Base-by-base conservation (phyloP, 2,329 filamentous ascomycete species). In the Aaosphaeria arxii region DNA sequence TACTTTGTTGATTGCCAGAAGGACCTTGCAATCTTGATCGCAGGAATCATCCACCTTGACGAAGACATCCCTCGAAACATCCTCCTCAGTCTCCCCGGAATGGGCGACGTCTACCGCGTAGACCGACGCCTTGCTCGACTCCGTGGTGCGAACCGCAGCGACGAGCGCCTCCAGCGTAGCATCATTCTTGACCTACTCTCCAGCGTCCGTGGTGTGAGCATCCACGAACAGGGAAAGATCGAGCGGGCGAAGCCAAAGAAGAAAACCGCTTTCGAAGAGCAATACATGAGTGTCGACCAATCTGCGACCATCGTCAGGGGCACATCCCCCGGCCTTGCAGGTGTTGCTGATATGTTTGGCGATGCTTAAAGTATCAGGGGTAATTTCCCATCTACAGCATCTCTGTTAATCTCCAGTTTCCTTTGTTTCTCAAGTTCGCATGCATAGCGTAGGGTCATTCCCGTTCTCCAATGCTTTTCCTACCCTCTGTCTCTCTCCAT, bases 1-100 rank as follows among this genome's bases (percentile, higher is more conserved):
- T 96, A 97, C 70, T 99, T 97, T 70, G 91, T 96, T 32, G 94
- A 99, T 58, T 83, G 95, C 53, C 94, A 99, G 63, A 92, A 91
- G 66, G 91, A 99, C 44, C 79, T 99, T 24, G 92, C 91, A 1
- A 82, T 85, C 24, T 78, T 97, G 35, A 96, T 99, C 52, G 91
- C 91, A 0, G 82, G 86, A 4, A 94, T 97, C 52, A 78, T 96
- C 59, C 80, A 87, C 6, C 81, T 88, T 52, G 96, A 96, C 66
- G 82, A 83, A 6, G 63, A 77, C 5, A 94, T 88, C 1, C 89
- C 91, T 0, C 79, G 85, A 17, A 75, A 84, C 5, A 81, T 97
- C 36, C 78, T 99, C n/a, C 74, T 91, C 4, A 87, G 82, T 17
- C 74, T 99, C 28, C 92, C 91, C 0, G 88, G 86, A 7, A 85